Percentiles rank a stretch among this genome's conserved stretches.
phyloP scores from a whole-genome alignment of 495 filamentous ascomycete genomes.

The Daldinia loculata region DNA sequence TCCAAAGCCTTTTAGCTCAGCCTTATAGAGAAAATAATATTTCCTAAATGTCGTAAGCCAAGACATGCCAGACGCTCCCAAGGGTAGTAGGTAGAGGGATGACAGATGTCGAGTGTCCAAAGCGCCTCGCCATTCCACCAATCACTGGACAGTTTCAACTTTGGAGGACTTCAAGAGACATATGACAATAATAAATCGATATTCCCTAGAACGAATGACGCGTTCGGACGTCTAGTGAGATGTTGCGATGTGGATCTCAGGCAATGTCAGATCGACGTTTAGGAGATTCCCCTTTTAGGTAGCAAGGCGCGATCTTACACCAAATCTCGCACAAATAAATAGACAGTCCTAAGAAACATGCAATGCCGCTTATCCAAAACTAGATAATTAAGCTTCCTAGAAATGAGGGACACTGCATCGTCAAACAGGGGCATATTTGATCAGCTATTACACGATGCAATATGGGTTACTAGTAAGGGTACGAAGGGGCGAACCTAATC shows the following conservation, averaged over 20 bases:
- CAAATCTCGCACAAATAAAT: slow-evolving; percentile 9
- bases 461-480: neutral
- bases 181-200: neutral
- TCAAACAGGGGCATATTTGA: neutral
- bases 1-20: neutral
- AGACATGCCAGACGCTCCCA: neutral
- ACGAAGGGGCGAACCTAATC: slow-evolving; percentile 14
- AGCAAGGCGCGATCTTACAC: slow-evolving; percentile 24
- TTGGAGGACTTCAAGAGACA: neutral
- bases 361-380: no score
- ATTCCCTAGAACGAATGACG: neutral
- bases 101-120: neutral
- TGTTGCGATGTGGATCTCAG: neutral
- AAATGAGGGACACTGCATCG: neutral
- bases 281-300: slow-evolving; percentile 18
- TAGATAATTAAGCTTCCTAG: no score
- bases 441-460: neutral
- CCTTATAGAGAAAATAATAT: neutral
- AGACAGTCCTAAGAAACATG: neutral
- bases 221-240: neutral
- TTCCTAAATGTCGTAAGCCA: neutral
- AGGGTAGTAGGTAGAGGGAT: no score
- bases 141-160: neutral
- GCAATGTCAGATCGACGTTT: neutral
- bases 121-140: neutral